These are phyloP conservation scores for Solanum gracilifrons DNA, from an alignment of 257 asterid species.

Conservation along the genomic window DNA sequence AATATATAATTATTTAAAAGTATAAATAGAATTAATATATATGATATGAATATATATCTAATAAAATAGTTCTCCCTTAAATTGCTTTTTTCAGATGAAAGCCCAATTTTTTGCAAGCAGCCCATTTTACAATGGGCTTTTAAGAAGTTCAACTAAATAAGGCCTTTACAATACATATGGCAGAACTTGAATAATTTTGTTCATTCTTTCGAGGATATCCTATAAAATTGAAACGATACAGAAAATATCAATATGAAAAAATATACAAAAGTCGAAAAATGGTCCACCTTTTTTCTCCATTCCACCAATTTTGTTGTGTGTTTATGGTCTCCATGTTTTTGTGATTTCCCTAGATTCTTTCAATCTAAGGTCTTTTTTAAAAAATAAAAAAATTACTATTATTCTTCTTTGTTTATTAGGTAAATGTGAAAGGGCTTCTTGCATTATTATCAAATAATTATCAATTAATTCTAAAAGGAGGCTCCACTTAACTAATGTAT, in stretches of 20 bases:
- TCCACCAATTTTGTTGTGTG: not conserved
- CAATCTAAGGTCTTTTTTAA: not conserved
- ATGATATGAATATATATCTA: not conserved
- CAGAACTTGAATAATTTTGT: not conserved
- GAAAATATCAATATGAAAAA: conserved; percentile 26
- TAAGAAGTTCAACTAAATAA: not conserved
- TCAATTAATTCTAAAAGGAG: not conserved
- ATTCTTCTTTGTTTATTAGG: not conserved
- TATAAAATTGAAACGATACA: not conserved
- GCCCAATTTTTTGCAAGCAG: not conserved
- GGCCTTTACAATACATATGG: not conserved
- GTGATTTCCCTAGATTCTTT: not conserved
- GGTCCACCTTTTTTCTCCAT: not conserved
- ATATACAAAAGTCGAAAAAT: conserved; percentile 3
- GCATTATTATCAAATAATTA: not conserved
- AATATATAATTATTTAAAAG: no score
- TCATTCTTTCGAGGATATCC: not conserved
- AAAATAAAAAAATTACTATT: not conserved
- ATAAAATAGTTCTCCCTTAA: not conserved
- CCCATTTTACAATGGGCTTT: not conserved
- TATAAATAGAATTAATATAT: no score
- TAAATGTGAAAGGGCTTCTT: not conserved
- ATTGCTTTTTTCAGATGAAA: not conserved
- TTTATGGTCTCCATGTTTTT: not conserved
- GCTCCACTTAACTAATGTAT: not conserved